Evolutionary conservation across 768 basidiomycete species (phyloP).

Genomic region (Daedalea quercina): DNA sequence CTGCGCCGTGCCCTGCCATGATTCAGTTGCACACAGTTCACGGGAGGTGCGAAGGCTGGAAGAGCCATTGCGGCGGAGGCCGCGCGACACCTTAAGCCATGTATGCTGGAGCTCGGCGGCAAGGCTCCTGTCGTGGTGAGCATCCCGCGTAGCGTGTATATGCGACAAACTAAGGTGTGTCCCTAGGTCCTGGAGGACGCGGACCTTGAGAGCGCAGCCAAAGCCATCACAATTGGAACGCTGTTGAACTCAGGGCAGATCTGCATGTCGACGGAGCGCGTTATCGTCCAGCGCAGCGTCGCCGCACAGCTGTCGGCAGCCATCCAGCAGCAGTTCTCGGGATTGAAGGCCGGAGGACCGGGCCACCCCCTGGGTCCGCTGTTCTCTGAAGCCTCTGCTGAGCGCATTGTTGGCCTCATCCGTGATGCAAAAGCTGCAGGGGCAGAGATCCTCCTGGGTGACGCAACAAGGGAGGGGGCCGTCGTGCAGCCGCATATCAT

Average conservation of each 20-base stretch:
- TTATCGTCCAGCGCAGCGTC: constrained; percentile 41
- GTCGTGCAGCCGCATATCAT: constrained; percentile 50
- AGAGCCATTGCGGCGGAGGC: constrained; percentile 48
- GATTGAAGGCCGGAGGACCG: constrained; percentile 35
- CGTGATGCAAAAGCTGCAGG: constrained; percentile 37
- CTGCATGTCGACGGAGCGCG: constrained; percentile 54
- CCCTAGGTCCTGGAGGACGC: constrained; percentile 45
- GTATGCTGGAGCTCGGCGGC: constrained; percentile 44
- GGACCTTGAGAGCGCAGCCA: constrained; percentile 45
- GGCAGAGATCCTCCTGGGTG: constrained; percentile 40
- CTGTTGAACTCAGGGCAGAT: constrained; percentile 46
- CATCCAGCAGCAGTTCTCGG: constrained; percentile 25
- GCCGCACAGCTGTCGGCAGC: constrained; percentile 29
- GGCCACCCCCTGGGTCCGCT: constrained; percentile 29
- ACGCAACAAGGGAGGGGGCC: constrained; percentile 31
- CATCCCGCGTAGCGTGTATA: not conserved
- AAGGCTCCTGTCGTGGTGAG: not conserved
- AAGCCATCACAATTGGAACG: constrained; percentile 37
- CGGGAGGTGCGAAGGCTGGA: constrained; percentile 49
- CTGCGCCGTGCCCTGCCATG: no score
- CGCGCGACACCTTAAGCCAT: constrained; percentile 50
- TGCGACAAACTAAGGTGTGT: constrained; percentile 7
- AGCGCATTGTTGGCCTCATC: constrained; percentile 37
- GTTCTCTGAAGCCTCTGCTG: constrained; percentile 39
- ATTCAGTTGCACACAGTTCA: no score